Percentiles rank a stretch among this genome's conserved stretches.
Conservation (phyloP, 306 rosid genomes). For the Medicago ruthenica region DNA sequence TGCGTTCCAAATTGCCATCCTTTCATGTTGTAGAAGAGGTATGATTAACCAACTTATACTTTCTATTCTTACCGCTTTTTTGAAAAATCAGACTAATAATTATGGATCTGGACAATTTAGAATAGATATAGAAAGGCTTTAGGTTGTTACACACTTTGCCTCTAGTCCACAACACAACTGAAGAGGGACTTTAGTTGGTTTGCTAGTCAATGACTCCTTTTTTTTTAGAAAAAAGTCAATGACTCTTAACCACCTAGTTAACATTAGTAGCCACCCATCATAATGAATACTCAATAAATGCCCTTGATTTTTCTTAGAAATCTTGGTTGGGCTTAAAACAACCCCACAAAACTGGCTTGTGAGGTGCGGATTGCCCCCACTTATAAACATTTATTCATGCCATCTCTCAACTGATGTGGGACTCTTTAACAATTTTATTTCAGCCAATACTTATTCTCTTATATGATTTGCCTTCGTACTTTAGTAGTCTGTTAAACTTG, state of each 20-base stretch:
- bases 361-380: no score
- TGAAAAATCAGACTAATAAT: conserved; percentile 11
- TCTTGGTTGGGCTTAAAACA: no score
- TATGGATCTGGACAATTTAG: conserved; percentile 1
- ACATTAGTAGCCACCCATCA: not conserved
- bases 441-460: not conserved
- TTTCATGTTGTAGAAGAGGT: conserved; percentile 69
- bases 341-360: no score
- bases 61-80: conserved; percentile 15
- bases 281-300: conserved; percentile 8
- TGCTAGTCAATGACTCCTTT: no score
- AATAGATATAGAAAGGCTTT: conserved; percentile 28
- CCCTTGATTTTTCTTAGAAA: conserved; percentile 1
- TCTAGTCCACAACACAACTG: conserved; percentile 13
- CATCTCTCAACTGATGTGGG: no score
- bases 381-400: no score
- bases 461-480: not conserved
- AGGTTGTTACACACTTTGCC: conserved; percentile 16
- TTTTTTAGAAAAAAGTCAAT: not conserved
- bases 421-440: not conserved
- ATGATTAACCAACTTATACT: conserved; percentile 36
- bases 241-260: conserved; percentile 13
- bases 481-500: conserved; percentile 4
- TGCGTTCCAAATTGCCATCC: conserved; percentile 68
- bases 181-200: not conserved